A percentile compares a stretch with the other conserved stretches of the same genome.
Evolutionary conservation across 768 basidiomycete genomes (phyloP).

Genomic region (Rhizopogon rudus): DNA sequence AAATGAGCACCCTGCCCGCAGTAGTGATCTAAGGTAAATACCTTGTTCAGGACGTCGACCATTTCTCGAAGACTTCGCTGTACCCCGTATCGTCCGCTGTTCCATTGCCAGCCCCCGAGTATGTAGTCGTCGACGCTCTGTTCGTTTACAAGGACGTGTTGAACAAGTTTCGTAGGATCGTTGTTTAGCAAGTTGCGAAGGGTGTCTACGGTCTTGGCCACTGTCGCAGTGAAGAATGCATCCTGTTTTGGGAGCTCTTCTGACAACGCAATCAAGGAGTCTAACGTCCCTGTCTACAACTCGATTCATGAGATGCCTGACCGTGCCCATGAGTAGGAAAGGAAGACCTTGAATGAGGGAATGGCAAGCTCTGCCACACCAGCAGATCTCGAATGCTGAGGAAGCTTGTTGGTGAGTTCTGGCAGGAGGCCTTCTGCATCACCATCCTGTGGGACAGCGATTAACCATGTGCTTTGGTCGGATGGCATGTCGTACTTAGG

Average conservation of each 20-base stretch:
- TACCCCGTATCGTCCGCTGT: slow-evolving; percentile 83
- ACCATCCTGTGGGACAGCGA: slow-evolving; percentile 82
- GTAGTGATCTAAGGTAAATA: slow-evolving; percentile 25
- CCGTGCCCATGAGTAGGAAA: not conserved
- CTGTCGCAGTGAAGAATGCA: slow-evolving; percentile 74
- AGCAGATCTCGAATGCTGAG: slow-evolving; percentile 47
- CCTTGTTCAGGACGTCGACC: slow-evolving; percentile 82
- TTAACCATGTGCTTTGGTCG: slow-evolving; percentile 93
- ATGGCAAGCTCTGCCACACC: slow-evolving; percentile 64
- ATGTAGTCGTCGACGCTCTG: slow-evolving; percentile 74
- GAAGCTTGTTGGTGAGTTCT: slow-evolving; percentile 60
- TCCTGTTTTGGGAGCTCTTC: slow-evolving; percentile 94
- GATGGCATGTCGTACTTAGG: slow-evolving; percentile 68
- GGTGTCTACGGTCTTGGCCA: slow-evolving; percentile 93
- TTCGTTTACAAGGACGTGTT: slow-evolving; percentile 80
- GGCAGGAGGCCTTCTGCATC: slow-evolving; percentile 73
- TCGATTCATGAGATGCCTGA: slow-evolving; percentile 7
- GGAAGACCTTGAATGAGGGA: slow-evolving; percentile 86
- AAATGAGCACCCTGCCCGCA: slow-evolving; percentile 6
- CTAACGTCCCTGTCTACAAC: slow-evolving; percentile 86
- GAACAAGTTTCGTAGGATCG: slow-evolving; percentile 67
- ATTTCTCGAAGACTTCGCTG: slow-evolving; percentile 81
- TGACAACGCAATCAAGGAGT: slow-evolving; percentile 80
- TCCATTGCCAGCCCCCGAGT: slow-evolving; percentile 87
- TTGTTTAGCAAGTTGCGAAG: slow-evolving; percentile 88